Evolutionary conservation across 2,329 filamentous ascomycete genomes (phyloP), one percentile per base, ranked within the genome.

Genomic region (Aspergillus caelatus): DNA sequence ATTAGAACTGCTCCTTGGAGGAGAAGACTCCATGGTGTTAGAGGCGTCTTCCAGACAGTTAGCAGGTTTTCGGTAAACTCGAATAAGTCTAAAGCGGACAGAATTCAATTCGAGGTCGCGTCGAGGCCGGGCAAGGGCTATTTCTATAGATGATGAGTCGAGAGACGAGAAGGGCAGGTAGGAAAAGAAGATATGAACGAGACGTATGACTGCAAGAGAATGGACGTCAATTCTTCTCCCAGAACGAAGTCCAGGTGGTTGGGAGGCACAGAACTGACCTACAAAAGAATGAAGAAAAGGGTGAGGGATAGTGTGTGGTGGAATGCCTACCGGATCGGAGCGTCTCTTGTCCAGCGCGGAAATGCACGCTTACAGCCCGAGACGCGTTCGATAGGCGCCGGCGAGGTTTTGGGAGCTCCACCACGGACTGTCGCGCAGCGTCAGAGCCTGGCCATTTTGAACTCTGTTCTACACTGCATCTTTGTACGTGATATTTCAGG

Each of bases 351-450:
- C 68, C 73, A 74, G 69, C 74, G 75, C 74, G 75, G 74, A 76
- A 76, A 75, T 75, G 75, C 75, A 77, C 75, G 75, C 74, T 76
- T 77, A 73, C 74, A 76, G 63, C 61, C 74, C 70, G 73, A 77
- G 75, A 77, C 75, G 75, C 75, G 75, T 77, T 77, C 74, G 69
- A 75, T 76, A 77, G 74, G 69, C 75, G 74, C 74, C 74, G 70
- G 69, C 70, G 68, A 75, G 72, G 66, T 57, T 64, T 55, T 39
- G 52, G 36, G 58, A 65, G 66, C 71, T 75, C 72, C 74, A 77
- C 73, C 65, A 62, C 62, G 58, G 53, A 64, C 57, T 34, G 58
- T 65, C 67, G 66, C 68, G 69, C 69, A 70, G 64, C 57, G 53
- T 66, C 61, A 57, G 62, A 52, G 43, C 50, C 57, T 59, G 54